Percentiles rank a stretch among this genome's conserved stretches.
These are phyloP conservation scores for Penicillium occitanis DNA, from an alignment of 2,329 filamentous ascomycete species.

Conservation along the genomic window DNA sequence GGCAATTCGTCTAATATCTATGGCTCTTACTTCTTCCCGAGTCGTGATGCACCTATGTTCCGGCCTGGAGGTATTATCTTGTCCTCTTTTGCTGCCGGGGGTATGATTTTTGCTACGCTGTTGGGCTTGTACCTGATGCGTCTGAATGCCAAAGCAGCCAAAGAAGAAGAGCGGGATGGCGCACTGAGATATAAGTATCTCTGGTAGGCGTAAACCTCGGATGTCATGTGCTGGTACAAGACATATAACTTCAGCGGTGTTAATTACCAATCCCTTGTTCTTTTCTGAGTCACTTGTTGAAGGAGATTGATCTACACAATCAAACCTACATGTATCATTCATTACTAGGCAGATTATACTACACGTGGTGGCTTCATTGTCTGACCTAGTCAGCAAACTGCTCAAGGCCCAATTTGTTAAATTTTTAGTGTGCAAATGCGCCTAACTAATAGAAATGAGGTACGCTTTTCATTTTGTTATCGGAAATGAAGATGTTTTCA, in stretches of 20 bases:
- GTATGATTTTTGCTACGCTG: slow-evolving; percentile 21
- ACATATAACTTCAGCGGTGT: not conserved
- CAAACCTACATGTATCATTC: too few species aligned
- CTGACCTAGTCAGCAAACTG: too few species aligned
- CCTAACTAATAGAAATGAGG: too few species aligned
- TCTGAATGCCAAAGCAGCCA: not conserved
- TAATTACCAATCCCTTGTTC: too few species aligned
- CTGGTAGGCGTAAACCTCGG: not conserved
- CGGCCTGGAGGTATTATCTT: slow-evolving; percentile 22
- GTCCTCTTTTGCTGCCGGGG: slow-evolving; percentile 16
- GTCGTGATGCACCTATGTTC: slow-evolving; percentile 23
- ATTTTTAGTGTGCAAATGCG: too few species aligned
- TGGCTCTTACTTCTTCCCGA: slow-evolving; percentile 27
- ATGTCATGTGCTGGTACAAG: not conserved
- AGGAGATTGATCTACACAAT: too few species aligned
- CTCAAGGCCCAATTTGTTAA: too few species aligned
- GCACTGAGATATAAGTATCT: not conserved
- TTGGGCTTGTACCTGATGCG: not conserved
- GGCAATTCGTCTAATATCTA: slow-evolving; percentile 27
- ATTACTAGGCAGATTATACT: too few species aligned
- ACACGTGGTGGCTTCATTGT: too few species aligned
- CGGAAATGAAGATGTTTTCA: too few species aligned
- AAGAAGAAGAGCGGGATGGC: not conserved
- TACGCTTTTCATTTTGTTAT: too few species aligned
- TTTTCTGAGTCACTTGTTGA: too few species aligned